A percentile compares a stretch with the other conserved stretches of the same genome.
Evolutionary conservation across 1,139 yeast species (phyloP).

Genomic region (Suhomyces maxii): DNA sequence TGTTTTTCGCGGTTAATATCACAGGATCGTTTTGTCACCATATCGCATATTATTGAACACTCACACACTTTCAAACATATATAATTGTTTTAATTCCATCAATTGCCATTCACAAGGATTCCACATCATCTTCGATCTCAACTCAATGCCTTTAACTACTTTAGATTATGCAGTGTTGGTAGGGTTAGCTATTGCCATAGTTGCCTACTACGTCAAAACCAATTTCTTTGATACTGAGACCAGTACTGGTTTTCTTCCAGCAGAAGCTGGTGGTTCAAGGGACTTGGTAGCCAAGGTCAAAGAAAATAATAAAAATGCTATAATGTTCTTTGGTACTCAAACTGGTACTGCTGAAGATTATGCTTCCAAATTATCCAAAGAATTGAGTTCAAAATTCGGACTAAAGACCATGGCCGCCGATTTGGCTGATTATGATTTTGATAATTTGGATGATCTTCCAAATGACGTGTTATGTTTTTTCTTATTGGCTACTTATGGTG

Average conservation of each 20-base stretch:
- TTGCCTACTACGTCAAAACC: slow-evolving; percentile 68
- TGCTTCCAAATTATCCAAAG: slow-evolving; percentile 87
- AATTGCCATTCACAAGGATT: too few relatives aligned
- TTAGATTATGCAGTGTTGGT: slow-evolving; percentile 71
- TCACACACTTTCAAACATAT: too few relatives aligned
- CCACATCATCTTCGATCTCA: too few relatives aligned
- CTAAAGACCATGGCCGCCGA: slow-evolving; percentile 85
- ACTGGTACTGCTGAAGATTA: slow-evolving; percentile 99
- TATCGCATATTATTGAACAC: neutral
- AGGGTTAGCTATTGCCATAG: slow-evolving; percentile 62
- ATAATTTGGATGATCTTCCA: slow-evolving; percentile 58
- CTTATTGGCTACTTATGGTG: slow-evolving; percentile 92
- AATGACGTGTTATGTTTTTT: slow-evolving; percentile 62
- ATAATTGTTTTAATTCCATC: too few relatives aligned
- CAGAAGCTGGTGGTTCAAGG: slow-evolving; percentile 47
- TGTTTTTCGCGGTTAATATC: neutral
- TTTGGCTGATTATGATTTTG: slow-evolving; percentile 84
- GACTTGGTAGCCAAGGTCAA: slow-evolving; percentile 65
- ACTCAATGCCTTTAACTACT: slow-evolving; percentile 55
- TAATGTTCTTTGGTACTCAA: slow-evolving; percentile 92
- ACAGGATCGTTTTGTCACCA: neutral
- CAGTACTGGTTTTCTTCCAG: slow-evolving; percentile 40
- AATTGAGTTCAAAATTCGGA: slow-evolving; percentile 78
- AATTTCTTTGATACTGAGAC: slow-evolving; percentile 46
- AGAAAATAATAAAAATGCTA: slow-evolving; percentile 67